A percentile compares a stretch with the other conserved stretches of the same genome.
phyloP scores from a whole-genome alignment of 208 protist species.

The Acanthamoeba castellanii region DNA sequence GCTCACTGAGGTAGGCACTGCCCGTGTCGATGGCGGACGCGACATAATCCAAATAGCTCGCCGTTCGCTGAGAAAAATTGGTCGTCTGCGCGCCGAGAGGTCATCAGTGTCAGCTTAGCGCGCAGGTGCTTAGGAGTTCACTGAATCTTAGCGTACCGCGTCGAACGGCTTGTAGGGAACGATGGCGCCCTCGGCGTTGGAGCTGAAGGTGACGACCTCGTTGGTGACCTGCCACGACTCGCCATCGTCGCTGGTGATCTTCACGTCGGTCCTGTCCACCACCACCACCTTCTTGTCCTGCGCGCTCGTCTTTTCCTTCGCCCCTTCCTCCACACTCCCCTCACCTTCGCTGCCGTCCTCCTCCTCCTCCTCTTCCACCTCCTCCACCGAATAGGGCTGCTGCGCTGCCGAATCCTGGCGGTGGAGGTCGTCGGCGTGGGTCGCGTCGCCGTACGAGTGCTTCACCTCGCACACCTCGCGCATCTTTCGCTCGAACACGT shows the following conservation, averaged over 20 bases:
- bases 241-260: constrained; percentile 12
- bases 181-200: not conserved
- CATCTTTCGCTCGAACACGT: constrained; percentile 46
- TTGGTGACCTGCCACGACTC: constrained; percentile 52
- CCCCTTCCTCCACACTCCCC: not conserved
- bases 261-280: not conserved
- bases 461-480: constrained; percentile 21
- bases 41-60: not conserved
- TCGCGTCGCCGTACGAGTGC: not conserved
- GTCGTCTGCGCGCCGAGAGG: not conserved
- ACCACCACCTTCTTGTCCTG: constrained; percentile 4
- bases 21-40: not conserved
- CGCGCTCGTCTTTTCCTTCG: not conserved
- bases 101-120: not conserved
- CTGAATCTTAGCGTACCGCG: not conserved
- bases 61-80: not conserved
- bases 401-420: not conserved
- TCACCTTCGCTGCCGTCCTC: not conserved
- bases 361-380: not conserved
- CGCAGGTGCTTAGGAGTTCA: not conserved
- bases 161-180: constrained; percentile 49
- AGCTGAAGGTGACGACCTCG: constrained; percentile 26
- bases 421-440: not conserved
- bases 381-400: constrained; percentile 9
- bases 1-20: not conserved